Base-by-base conservation (phyloP, 1,284 basidiomycete genomes). In the Naganishia albida region DNA sequence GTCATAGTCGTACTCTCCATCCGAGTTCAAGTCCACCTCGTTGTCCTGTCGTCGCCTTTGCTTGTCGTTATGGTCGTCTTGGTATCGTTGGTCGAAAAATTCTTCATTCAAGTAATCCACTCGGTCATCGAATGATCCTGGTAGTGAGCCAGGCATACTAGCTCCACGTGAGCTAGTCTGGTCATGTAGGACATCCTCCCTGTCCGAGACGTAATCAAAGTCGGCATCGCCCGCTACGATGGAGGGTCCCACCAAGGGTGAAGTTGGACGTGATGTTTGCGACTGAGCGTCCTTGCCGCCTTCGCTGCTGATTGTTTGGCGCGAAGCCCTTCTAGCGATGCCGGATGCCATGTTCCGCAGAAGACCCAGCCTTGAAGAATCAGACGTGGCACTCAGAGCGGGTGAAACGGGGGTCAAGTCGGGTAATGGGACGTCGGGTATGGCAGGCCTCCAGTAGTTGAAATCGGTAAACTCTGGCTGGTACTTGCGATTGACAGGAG, bases 381-480 rank as follows among this genome's bases (percentile, higher is more conserved):
- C 94, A 0, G 91, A 94, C 1, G 91, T 86, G 1, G 95, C 94
- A 59, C 90, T 93, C 38, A 98, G 84, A 0, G 94, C 88, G 0
- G 94, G 94, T 0, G 92, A 95, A 1, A 52, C 62, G 3, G 91
- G 91, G 0, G 87, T 81, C n/a, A 98, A 78, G 74, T 97, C 93
- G 0, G 95, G 95, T 1, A 98, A 82, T 15, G 88, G 83, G 67
- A 90, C 87, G 2, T 92, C 89, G 53, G 85, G 83, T 10, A 95
- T 81, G 0, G 91, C 87, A 0, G 85, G 73, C 69, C 93, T 88
- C 96, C 96, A 99, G 76, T 87, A 99, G 75, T 96, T 98, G 83
- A 97, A 95, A 78, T 99, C 95, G 20, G 93, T 97, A 77, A 85
- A 99, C 77, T 96, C 93, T 0, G 91, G 87, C 43, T 87, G 85